Percentiles rank a stretch among this genome's conserved stretches.
These are phyloP conservation scores for Prunella vulgaris DNA, from an alignment of 257 asterid species.

Conservation along the genomic window DNA sequence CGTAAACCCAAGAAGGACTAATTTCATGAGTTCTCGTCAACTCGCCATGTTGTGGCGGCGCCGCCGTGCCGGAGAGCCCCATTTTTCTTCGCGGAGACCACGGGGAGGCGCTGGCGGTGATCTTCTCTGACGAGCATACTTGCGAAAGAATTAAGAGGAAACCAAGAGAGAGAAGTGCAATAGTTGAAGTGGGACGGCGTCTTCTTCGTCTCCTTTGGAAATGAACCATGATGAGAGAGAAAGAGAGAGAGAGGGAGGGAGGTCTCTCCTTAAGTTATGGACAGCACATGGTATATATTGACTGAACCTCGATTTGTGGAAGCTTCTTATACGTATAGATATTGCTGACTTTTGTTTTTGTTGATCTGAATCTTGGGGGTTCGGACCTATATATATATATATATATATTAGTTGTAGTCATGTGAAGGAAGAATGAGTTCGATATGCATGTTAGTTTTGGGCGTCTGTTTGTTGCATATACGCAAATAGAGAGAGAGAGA, in stretches of 20 bases:
- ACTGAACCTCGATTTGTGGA: conserved; percentile 65
- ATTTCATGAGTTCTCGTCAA: neutral
- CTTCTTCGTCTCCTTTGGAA: conserved; percentile 12
- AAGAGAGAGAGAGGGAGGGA: conserved; percentile 25
- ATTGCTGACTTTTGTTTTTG: neutral
- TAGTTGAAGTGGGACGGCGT: conserved; percentile 17
- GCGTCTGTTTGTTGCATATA: conserved; percentile 15
- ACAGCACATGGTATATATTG: conserved; percentile 37
- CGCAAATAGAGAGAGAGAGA: conserved; percentile 21
- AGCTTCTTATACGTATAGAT: conserved; percentile 34
- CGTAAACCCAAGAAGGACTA: conserved; percentile 21
- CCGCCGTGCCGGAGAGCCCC: conserved; percentile 13
- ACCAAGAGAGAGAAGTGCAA: conserved; percentile 26
- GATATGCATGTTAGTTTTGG: conserved; percentile 24
- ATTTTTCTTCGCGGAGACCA: conserved; percentile 42
- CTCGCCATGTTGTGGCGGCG: conserved; percentile 4
- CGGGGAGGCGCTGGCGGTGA: neutral
- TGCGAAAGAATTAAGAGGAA: conserved; percentile 35
- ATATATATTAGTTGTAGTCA: conserved; percentile 25
- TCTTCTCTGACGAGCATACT: conserved; percentile 20
- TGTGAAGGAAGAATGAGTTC: conserved; percentile 18
- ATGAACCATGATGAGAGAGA: neutral
- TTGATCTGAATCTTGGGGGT: conserved; percentile 31
- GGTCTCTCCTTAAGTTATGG: neutral
- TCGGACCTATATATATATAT: too few species aligned